Evolutionary conservation across 2,329 filamentous ascomycete genomes (phyloP), one percentile per base, ranked within the genome.

Genomic region (Albophoma yamanashiensis): DNA sequence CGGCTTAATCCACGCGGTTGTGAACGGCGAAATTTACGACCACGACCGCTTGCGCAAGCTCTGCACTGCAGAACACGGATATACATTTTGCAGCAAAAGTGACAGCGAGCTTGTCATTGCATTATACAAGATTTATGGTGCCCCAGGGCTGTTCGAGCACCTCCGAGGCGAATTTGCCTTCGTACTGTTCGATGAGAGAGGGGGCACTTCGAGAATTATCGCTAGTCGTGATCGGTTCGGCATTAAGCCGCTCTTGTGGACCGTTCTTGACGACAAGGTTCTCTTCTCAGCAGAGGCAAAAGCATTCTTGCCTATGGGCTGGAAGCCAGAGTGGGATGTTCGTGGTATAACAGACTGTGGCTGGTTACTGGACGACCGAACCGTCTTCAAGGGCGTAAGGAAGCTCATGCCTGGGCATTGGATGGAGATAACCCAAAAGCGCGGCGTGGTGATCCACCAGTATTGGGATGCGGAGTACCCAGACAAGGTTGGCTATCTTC

Each of bases 11-110:
- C 81, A 84, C 66, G 81, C 80, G 1, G 76, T 85, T n/a, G 79
- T 85, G 31, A 84, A 83, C 61, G 82, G 83, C 36, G 82, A 85
- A 67, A 73, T 85, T n/a, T 85, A 85, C 66, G 79, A 81, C 64
- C 73, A 78, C 60, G 78, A 82, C 56, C 64, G 68, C 14, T 72
- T 81, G 15, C 74, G 79, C 31, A 64, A 64, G 8, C 65, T 73
- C 14, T 67, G 78, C 25, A 60, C 65, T n/a, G 60, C 67, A 2
- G 61, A 73, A 2, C 71, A 71, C 56, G 65, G 67, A 12, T 81
- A 81, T 67, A 56, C 65, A 2, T 84, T 84, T 70, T 68, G 69
- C 40, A 73, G 78, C 40, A 66, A 70, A 36, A 77, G 75, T 52
- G 81, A 84, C 64, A 78, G 76, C 40, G 82, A 84, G 64, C 73